Evolutionary conservation across 345 rosid species (phyloP), one percentile per base, ranked within the genome.

Genomic region (Mercurialis annua): DNA sequence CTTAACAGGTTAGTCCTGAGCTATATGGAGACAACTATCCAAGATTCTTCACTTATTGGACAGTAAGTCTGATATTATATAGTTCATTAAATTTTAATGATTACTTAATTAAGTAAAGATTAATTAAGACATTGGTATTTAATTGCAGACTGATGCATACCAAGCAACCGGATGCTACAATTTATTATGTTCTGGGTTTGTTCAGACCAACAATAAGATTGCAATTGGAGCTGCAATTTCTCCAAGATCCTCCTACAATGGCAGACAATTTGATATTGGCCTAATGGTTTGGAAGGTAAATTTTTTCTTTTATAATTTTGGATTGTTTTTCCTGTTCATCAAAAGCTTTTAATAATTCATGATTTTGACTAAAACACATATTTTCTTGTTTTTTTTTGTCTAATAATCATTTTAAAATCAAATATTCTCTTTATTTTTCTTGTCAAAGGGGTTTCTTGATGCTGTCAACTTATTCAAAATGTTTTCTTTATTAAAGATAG

Each of bases 211-310:
- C 49, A 76, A 55, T 54, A 76, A 48, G 69, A 71, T 76, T 38
- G 75, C 79, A 62, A 76, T 76, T 62, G 79, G 79, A 59, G 79
- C 79, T 38, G 79, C 79, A 26, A 76, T 76, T 36, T 76, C 79
- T 61, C 79, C 79, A 20, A 71, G 75, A 52, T 76, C 79, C 3
- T 54, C 55, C 12, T 76, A 66, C 75, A 60, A 42, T 1, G 49
- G 61, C 30, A 66, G 68, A 62, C 79, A 76, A 31, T 76, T 76
- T n/a, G 79, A 76, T 26, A 76, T 76, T 49, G 71, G 75, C 56
- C 47, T 76, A 24, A 70, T 67, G 72, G 50, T 76, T 47, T 76
- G 79, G 79, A 76, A 76, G 79, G 79, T 76, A 44, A 64, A 55
- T 2, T n/a, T 20, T 66, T 10, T 21, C 0, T 23, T n/a, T 17